These are phyloP conservation scores for Penicillium diatomitis DNA, from an alignment of 495 filamentous ascomycete genomes.

Conservation along the genomic window DNA sequence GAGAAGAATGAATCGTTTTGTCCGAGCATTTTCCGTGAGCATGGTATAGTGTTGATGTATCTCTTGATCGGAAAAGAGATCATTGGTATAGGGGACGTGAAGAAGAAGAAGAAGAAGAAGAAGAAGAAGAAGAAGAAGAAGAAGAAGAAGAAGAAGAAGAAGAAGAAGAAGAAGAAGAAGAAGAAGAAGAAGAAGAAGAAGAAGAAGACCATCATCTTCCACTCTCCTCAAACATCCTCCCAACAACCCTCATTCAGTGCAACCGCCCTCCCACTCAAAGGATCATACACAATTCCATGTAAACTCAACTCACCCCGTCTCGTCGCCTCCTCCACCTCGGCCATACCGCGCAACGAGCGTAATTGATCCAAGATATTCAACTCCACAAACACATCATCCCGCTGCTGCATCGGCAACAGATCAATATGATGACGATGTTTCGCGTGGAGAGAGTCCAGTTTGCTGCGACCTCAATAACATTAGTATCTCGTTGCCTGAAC, in stretches of 20 bases:
- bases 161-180: neutral
- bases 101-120: neutral
- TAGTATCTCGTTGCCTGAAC: no score
- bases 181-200: neutral
- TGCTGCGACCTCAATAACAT: neutral
- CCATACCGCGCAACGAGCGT: slow-evolving; percentile 5
- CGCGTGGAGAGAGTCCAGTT: slow-evolving; percentile 10
- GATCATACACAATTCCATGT: slow-evolving; percentile 17
- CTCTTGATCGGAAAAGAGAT: neutral
- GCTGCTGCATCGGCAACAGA: slow-evolving; percentile 4
- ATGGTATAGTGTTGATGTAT: no score
- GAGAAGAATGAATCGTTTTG: no score
- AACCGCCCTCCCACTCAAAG: slow-evolving; percentile 2
- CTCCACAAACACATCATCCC: slow-evolving; percentile 13
- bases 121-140: neutral
- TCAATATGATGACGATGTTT: slow-evolving; percentile 8
- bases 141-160: neutral
- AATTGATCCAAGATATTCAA: slow-evolving; percentile 19
- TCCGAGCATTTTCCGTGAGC: no score
- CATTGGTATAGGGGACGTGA: neutral
- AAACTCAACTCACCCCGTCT: slow-evolving; percentile 7
- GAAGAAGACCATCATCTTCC: no score
- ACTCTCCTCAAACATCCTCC: neutral
- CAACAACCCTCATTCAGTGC: neutral
- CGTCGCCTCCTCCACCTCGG: slow-evolving; percentile 10